A percentile compares a stretch with the other conserved stretches of the same genome.
phyloP scores from a whole-genome alignment of 163 green algal species.

The Scenedesmus sp. region DNA sequence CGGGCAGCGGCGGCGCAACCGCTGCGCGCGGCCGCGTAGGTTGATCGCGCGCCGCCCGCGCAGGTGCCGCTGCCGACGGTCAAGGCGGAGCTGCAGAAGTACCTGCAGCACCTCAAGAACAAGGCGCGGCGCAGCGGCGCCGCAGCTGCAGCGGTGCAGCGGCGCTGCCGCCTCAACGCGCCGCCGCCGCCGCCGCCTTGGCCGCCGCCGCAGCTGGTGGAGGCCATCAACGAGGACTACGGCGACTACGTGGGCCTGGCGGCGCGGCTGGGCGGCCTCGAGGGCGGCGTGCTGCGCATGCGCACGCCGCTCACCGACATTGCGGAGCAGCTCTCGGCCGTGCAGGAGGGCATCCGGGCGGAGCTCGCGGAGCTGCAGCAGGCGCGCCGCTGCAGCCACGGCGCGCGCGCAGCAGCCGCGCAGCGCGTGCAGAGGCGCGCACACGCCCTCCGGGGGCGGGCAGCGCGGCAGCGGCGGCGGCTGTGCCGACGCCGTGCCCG shows the following conservation, averaged over 20 bases:
- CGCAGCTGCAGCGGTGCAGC: too few relatives aligned
- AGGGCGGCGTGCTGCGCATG: conserved; percentile 89
- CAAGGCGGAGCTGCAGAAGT: conserved; percentile 76
- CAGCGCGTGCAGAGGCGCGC: too few relatives aligned
- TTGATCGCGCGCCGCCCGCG: background rate
- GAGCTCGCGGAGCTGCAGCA: conserved; percentile 77
- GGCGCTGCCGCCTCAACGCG: too few relatives aligned
- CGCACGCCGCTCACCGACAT: conserved; percentile 82
- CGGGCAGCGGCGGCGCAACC: background rate
- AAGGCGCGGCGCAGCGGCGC: conserved; percentile 56
- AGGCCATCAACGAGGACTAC: conserved; percentile 98
- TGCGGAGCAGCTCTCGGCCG: conserved; percentile 64
- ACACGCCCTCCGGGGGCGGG: too few relatives aligned
- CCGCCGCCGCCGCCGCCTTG: too few relatives aligned
- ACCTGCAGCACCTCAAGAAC: conserved; percentile 77
- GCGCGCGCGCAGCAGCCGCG: too few relatives aligned
- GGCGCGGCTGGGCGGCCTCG: conserved; percentile 85
- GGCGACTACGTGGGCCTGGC: conserved; percentile 92
- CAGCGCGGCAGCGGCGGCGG: too few relatives aligned
- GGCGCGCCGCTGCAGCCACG: conserved; percentile 43
- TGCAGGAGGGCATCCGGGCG: conserved; percentile 61
- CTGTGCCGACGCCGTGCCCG: background rate
- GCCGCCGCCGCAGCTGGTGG: conserved; percentile 68
- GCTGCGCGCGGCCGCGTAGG: background rate
- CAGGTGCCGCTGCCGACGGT: conserved; percentile 91